Base-by-base conservation (phyloP, 2,329 filamentous ascomycete genomes). In the Lojkania enalia region DNA sequence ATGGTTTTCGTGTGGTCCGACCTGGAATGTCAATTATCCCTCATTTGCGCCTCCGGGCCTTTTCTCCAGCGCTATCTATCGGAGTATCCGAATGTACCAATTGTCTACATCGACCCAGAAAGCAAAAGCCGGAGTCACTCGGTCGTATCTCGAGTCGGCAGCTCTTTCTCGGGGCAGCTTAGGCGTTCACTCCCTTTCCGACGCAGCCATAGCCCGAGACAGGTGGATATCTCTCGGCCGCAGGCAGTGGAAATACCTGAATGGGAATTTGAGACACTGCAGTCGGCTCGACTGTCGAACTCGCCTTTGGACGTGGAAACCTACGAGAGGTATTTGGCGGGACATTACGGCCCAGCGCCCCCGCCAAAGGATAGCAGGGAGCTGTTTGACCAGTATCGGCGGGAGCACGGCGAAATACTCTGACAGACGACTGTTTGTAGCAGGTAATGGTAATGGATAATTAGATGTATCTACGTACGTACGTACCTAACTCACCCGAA, bases 31-130 rank as follows among this genome's bases (percentile, higher is more conserved):
- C 45, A 63, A 11, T 42, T 66, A 15, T 45, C 61, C 3, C 44
- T 66, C n/a, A 51, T 63, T 20, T 58, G 49, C 45, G 57, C 60
- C 36, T 62, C 48, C 7, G 39, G 54, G 6, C 61, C 61, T 3
- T 63, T 54, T 9, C 40, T 64, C 4, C 57, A 58, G 23, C 52
- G 38, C 3, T 56, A 52, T 38, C 23, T 57, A 25, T 20, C 39
- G 3, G 38, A 40, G 6, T 42, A 52, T 20, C 48, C 35, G 12
- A 38, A 29, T 5, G 16, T 39, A 12, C 51, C 48, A n/a, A 41
- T 53, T 14, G 39, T 44, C 20, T 42, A 30, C 32, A 18, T 44
- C 27, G 30, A 47, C 21, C 48, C 42, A 15, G 18, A 46, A 16
- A 21, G 20, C 37, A 47, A 44, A 27, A 21, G 32, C 9, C 18